phyloP scores from a whole-genome alignment of 192 early-diverging fungal species.

The Coemansia sp. region DNA sequence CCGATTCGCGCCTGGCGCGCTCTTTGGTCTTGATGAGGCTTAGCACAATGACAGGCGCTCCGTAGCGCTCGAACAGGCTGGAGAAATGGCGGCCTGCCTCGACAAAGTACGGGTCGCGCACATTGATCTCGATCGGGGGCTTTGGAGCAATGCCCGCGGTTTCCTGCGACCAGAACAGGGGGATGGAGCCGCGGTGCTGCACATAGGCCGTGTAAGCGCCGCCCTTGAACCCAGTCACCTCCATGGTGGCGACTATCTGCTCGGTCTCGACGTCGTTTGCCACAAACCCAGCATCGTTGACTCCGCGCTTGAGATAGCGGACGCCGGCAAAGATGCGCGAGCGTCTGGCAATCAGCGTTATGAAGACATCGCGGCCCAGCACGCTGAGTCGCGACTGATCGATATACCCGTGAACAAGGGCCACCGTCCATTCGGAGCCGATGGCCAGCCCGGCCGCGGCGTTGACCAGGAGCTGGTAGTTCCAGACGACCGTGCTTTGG shows the following conservation, averaged over 20 bases:
- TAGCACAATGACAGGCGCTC: constrained; percentile 85
- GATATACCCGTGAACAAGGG: constrained; percentile 91
- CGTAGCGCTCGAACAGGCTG: constrained; percentile 88
- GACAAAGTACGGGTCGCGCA: constrained; percentile 89
- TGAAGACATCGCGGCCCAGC: constrained; percentile 83
- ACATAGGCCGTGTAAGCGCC: constrained; percentile 89
- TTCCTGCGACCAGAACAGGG: constrained; percentile 94
- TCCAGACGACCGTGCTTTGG: constrained; percentile 97
- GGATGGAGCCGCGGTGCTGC: constrained; percentile 97
- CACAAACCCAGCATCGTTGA: constrained; percentile 92
- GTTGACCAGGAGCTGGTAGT: constrained; percentile 66
- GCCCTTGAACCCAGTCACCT: constrained; percentile 84
- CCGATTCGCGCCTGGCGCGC: constrained; percentile 81
- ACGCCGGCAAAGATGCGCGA: constrained; percentile 95
- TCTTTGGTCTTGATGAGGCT: constrained; percentile 96
- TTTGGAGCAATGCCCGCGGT: constrained; percentile 89
- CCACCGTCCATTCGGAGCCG: constrained; percentile 46
- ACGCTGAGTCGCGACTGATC: constrained; percentile 93
- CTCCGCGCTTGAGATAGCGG: constrained; percentile 92
- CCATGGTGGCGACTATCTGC: constrained; percentile 92
- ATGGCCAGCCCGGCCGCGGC: constrained; percentile 26
- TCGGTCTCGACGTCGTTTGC: constrained; percentile 99
- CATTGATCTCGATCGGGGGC: constrained; percentile 87
- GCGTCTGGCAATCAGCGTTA: constrained; percentile 92
- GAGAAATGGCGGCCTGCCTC: constrained; percentile 92